These are phyloP conservation scores for Neospora caninum DNA, from an alignment of 169 alveolate genomes.

Conservation along the genomic window DNA sequence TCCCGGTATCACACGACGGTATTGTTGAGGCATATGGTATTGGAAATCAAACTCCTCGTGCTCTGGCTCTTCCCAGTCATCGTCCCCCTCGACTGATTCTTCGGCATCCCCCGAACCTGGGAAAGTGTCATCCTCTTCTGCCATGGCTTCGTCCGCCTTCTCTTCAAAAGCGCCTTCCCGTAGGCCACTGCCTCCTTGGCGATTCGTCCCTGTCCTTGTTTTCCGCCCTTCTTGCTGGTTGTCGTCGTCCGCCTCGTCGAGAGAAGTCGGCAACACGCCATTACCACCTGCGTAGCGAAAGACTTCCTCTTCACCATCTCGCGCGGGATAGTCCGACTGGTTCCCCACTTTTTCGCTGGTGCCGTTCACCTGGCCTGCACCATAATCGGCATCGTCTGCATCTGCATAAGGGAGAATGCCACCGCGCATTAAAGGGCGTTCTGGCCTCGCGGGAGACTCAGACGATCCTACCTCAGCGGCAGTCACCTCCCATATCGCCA, in stretches of 20 bases:
- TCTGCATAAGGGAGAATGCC: background rate
- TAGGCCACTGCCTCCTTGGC: background rate
- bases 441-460: background rate
- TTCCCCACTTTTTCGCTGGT: background rate
- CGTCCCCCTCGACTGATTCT: background rate
- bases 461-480: no score
- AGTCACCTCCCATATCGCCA: no score
- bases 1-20: slow-evolving; percentile 28
- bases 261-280: background rate
- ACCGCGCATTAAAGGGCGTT: background rate
- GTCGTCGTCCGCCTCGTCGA: background rate
- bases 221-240: background rate
- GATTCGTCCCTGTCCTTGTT: background rate
- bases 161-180: background rate
- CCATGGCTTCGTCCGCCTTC: background rate
- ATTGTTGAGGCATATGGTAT: slow-evolving; percentile 35
- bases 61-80: background rate
- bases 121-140: background rate
- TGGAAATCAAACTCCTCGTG: background rate
- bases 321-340: background rate
- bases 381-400: background rate
- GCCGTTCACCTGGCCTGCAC: background rate
- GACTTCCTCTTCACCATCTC: background rate
- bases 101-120: background rate
- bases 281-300: background rate